Evolutionary conservation across 768 basidiomycete genomes (phyloP), one percentile per base, ranked within the genome.

Genomic region (Kwoniella europaea): DNA sequence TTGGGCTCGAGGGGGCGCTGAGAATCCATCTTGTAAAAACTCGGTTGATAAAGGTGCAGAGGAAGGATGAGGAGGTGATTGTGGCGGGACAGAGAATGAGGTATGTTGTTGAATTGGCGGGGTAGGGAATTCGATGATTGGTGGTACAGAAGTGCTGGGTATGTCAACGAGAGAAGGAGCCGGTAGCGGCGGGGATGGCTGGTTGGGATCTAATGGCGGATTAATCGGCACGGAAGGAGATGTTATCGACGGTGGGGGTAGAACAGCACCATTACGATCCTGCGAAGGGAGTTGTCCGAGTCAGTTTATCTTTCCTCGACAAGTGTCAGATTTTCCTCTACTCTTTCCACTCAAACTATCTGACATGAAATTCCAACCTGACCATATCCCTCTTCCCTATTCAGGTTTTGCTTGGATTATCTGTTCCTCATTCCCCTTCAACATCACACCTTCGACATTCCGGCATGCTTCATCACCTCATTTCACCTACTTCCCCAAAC

Each of bases 181-280:
- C 7, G 54, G 24, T 63, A n/a, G 35, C 16, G 69, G 66, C 4
- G 73, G 66, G 5, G 69, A 68, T 12, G 60, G 71, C 22, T 67
- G 71, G 59, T 70, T 70, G 18, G 68, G 68, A 58, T 71, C 62
- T 24, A 75, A 58, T 67, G 74, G 76, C 46, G 72, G 73, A 42
- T 68, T 71, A 4, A 65, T 63, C 22, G 73, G 71, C 2, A 75
- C 71, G 4, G 66, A 42, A 2, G 76, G 74, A 43, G 65, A 57
- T 55, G 71, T 73, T 53, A 76, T 74, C 44, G 69, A 68, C 15
- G 76, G 74, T 24, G 76, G 72, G 6, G 75, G 72, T n/a, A 69
- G 22, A 27, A 67, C 60, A 53, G 59, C 15, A n/a, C 71, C 53
- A 54, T 57, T 29, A 35, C 71, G 68, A 44, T 72, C 71, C 74